phyloP scores from a whole-genome alignment of 441 rosid species.

The Pelargonium fulgidum region DNA sequence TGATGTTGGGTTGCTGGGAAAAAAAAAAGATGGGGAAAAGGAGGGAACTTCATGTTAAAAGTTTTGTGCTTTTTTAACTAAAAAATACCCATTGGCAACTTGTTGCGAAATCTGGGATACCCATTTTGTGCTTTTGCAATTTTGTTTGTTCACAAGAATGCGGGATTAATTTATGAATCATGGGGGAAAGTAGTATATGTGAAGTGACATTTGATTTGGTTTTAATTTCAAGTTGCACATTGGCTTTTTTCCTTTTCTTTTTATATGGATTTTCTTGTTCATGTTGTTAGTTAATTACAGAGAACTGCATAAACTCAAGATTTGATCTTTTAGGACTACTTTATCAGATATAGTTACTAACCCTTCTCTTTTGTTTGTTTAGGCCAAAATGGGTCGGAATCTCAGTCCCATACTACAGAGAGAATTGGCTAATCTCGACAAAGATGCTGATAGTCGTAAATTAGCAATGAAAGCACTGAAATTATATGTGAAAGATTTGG shows the following conservation, averaged over 20 bases:
- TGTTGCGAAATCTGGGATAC: too few relatives aligned
- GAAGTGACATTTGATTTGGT: not conserved
- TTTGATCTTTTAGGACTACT: not conserved
- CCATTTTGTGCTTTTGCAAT: not conserved
- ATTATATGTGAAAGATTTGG: slow-evolving; percentile 77
- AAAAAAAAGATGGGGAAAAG: not conserved
- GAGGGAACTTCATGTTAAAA: not conserved
- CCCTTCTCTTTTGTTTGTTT: slow-evolving; percentile 20
- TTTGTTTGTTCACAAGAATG: not conserved
- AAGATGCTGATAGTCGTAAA: slow-evolving; percentile 82
- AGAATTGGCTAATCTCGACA: slow-evolving; percentile 84
- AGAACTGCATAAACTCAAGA: not conserved
- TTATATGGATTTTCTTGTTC: not conserved
- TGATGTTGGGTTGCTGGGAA: not conserved
- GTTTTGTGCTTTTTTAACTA: not conserved
- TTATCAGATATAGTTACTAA: not conserved
- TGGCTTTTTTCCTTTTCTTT: too few relatives aligned
- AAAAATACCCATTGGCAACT: not conserved
- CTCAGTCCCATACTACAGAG: slow-evolving; percentile 60
- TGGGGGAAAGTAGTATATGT: too few relatives aligned
- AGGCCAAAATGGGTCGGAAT: slow-evolving; percentile 66
- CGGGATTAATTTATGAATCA: not conserved
- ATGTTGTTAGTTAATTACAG: not conserved
- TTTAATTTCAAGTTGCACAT: not conserved
- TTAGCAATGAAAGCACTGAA: slow-evolving; percentile 90